Evolutionary conservation across 805 yeast species (phyloP), one percentile per base, ranked within the genome.

Genomic region (Kazachstania africana): DNA sequence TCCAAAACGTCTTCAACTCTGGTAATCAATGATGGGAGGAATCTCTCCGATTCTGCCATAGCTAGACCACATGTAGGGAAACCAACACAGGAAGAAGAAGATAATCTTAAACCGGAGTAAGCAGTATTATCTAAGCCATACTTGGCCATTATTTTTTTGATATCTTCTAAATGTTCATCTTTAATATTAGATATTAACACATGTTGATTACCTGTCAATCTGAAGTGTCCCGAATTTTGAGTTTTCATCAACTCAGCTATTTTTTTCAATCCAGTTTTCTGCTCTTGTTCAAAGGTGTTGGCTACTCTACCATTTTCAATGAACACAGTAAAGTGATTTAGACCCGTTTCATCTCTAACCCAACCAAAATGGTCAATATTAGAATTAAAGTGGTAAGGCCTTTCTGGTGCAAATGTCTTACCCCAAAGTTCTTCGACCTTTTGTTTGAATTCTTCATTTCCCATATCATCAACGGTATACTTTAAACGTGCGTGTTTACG

Each of bases 21-120:
- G 40, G 78, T 58, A 44, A 88, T 72, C 47, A 88, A 68, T 30
- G 68, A 77, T 6, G 97, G 97, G 48, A 88, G 66, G 36, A 62
- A 65, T 54, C 97, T 76, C 65, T 88, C 97, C 34, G 94, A 79
- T 63, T 88, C 97, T 21, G 97, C 97, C 96, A 88, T 85, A 13
- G 97, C 97, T 51, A 88, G 71, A 45, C 97, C 97, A 73, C 97
- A 88, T 1, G 97, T 88, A 44, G 97, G 97, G 72, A 88, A 77
- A 2, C 95, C 96, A 36, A 88, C 97, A 72, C 97, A 88, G 0
- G 97, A 94, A 16, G 94, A 85, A 6, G 95, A 83, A 8, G 94
- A 78, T 36, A 84, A 68, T 57, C 97, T 75, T 50, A 88, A 66
- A 3, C 80, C 93, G 34, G 93, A 76, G 59, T 76, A 80, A 42